Conservation (phyloP, 1,284 basidiomycete species). For the Boletus albobrunnescens region DNA sequence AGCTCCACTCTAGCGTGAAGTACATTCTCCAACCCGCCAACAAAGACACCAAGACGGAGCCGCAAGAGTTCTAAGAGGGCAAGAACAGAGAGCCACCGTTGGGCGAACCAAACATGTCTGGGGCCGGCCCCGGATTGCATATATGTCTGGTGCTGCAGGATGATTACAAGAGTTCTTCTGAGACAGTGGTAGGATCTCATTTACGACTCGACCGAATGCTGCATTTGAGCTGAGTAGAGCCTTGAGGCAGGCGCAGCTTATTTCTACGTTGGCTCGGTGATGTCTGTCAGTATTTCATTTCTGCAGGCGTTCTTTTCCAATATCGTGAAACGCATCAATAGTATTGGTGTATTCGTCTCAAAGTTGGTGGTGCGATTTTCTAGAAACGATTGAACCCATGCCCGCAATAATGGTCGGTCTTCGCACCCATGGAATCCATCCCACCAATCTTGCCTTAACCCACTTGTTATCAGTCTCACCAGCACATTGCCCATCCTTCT, state of each 20-base stretch:
- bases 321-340: too few species aligned
- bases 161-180: background rate
- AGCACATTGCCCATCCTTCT: too few species aligned
- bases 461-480: too few species aligned
- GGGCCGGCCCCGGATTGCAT: background rate
- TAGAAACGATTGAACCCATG: too few species aligned
- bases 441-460: too few species aligned
- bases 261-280: background rate
- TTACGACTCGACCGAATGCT: background rate
- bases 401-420: too few species aligned
- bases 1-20: slow-evolving; percentile 39
- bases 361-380: too few species aligned
- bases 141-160: background rate
- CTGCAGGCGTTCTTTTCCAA: too few species aligned
- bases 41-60: slow-evolving; percentile 36
- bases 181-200: background rate
- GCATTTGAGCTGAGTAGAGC: background rate
- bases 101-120: slow-evolving; percentile 17
- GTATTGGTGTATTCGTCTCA: too few species aligned
- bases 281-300: too few species aligned
- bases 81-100: slow-evolving; percentile 46
- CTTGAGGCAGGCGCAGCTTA: background rate
- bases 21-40: slow-evolving; percentile 42
- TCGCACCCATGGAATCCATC: too few species aligned
- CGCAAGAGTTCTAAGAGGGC: slow-evolving; percentile 37